Evolutionary conservation across 2,329 filamentous ascomycete species (phyloP), one percentile per base, ranked within the genome.

Genomic region (Coleophoma eucalyptorum): DNA sequence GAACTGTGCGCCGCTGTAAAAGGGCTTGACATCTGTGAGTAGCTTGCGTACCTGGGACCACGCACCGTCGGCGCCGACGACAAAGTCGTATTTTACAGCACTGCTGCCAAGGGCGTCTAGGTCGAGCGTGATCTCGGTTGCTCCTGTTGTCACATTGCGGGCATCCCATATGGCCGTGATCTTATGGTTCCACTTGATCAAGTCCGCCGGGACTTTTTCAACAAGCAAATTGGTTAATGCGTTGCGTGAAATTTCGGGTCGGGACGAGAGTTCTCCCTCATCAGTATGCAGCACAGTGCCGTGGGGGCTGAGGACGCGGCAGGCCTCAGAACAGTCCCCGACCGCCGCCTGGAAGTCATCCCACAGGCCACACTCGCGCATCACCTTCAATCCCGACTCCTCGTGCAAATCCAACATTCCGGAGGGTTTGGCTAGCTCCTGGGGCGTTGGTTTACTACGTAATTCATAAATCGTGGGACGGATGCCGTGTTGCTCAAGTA

Each of bases 351-450:
- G 46, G 56, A 80, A 81, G 15, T 69, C 59, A 2, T 73, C 67
- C 50, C 62, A 72, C 15, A 80, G 62, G 0, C 72, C 75, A 13
- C 70, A 71, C 48, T 71, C 70, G 5, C 62, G 64, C 7, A 81
- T 59, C 0, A 74, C 77, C 3, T 65, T 61, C 5, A 76, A 69
- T 0, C 77, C 77, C 1, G 70, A 69, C 5, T 67, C 58, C 1
- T 67, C 63, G 56, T 81, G 76, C 1, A 82, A 65, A 55, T 81
- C 78, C 3, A 81, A 70, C 50, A 63, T 73, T 11, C 77, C 76
- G 3, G 63, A 67, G 2, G 65, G 65, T 3, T 57, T 50, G 5
- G 58, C 46, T 5, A 67, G 54, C 11, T 64, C 62, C 2, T 57
- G 56, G 0, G 55, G 46, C 1, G 60, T 63, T 10, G 66, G 67